phyloP scores from a whole-genome alignment of 1,284 basidiomycete genomes.

The Veloporphyrellus conicus region DNA sequence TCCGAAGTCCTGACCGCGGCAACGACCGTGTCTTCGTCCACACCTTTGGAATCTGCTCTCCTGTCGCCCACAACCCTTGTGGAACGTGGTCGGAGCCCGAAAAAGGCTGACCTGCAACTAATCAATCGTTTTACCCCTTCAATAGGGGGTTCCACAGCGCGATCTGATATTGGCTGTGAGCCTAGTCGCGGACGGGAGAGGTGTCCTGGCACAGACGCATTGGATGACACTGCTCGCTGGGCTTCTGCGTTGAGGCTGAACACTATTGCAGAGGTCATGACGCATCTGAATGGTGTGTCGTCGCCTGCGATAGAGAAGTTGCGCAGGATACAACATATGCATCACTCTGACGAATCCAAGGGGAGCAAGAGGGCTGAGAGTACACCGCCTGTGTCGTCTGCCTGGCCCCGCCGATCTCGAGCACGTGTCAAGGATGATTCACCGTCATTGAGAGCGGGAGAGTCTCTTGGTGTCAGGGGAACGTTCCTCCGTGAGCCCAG shows the following conservation, averaged over 20 bases:
- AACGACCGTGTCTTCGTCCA: constrained; percentile 23
- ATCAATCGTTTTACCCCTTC: constrained; percentile 31
- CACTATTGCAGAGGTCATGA: constrained; percentile 25
- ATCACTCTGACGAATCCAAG: background rate
- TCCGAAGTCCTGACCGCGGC: constrained; percentile 15
- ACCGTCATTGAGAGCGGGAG: constrained; percentile 5
- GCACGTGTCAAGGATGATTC: constrained; percentile 14
- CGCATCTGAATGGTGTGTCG: constrained; percentile 13
- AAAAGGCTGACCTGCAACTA: constrained; percentile 36
- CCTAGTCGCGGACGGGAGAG: constrained; percentile 14
- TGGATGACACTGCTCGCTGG: constrained; percentile 32
- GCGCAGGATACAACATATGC: constrained; percentile 19
- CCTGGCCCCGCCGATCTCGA: constrained; percentile 20
- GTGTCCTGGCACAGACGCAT: constrained; percentile 18
- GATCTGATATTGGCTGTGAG: constrained; percentile 24
- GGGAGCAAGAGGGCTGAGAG: constrained; percentile 27
- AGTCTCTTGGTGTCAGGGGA: constrained; percentile 7
- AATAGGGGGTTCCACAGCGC: constrained; percentile 23
- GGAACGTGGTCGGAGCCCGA: constrained; percentile 41
- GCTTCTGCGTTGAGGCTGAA: constrained; percentile 24
- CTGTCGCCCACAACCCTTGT: constrained; percentile 27
- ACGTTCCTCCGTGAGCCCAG: constrained; percentile 30
- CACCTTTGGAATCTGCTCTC: constrained; percentile 30
- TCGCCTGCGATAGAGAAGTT: constrained; percentile 20
- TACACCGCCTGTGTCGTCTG: constrained; percentile 26